Percentiles rank a stretch among this genome's conserved stretches.
phyloP scores from a whole-genome alignment of 257 asterid genomes.

The Primulina huaijiensis region DNA sequence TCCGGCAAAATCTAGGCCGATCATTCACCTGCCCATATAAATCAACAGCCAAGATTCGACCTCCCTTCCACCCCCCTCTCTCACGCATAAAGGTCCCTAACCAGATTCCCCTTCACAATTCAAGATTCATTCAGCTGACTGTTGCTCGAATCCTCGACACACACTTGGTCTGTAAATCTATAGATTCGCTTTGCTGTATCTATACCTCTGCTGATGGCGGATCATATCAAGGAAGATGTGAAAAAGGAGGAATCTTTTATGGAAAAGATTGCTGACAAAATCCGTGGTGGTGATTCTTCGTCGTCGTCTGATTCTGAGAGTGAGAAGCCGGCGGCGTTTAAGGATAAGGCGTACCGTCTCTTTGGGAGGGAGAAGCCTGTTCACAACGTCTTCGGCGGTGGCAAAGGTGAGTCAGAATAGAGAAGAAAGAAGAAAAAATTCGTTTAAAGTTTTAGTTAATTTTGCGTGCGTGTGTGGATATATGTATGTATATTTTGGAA shows the following conservation, averaged over 20 bases:
- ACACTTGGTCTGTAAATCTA: neutral
- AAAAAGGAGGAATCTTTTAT: constrained; percentile 34
- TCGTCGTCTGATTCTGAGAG: constrained; percentile 43
- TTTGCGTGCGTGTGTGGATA: neutral
- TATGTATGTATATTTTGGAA: too few species aligned
- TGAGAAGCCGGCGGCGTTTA: constrained; percentile 31
- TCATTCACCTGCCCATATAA: neutral
- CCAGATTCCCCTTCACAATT: neutral
- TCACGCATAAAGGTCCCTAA: neutral
- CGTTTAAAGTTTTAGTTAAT: neutral
- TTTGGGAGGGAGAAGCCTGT: constrained; percentile 55
- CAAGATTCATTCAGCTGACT: neutral
- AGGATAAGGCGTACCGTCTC: constrained; percentile 37
- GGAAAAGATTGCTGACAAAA: constrained; percentile 37
- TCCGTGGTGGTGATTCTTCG: constrained; percentile 27
- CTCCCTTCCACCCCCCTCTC: neutral
- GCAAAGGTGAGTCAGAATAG: constrained; percentile 38
- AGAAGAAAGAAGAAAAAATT: neutral
- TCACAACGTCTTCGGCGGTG: constrained; percentile 56
- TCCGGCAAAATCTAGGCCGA: neutral
- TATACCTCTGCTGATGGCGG: constrained; percentile 6
- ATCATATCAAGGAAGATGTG: constrained; percentile 32
- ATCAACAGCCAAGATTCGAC: neutral
- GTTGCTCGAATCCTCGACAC: neutral
- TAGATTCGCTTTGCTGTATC: neutral